phyloP scores from a whole-genome alignment of 106 monocot species.

The Amphibolis antarctica region DNA sequence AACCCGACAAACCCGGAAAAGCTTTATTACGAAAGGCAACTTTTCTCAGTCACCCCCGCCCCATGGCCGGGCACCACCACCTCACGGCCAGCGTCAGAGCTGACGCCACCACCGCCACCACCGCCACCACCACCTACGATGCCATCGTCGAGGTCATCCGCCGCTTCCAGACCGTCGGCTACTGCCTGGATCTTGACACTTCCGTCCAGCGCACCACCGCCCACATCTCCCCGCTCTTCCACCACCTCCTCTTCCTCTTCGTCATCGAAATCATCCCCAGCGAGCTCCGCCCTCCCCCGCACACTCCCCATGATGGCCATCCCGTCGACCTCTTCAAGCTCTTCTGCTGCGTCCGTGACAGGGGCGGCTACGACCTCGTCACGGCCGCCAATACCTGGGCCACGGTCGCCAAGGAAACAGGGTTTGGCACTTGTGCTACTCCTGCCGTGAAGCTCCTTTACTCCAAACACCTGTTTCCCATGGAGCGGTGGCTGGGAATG shows the following conservation, averaged over 20 bases:
- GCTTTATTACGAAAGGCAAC: too few species aligned
- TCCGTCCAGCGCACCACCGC: neutral
- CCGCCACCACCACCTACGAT: conserved; percentile 1
- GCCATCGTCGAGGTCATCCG: conserved; percentile 29
- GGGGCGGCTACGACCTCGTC: conserved; percentile 39
- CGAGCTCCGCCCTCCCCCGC: conserved; percentile 32
- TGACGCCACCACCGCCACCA: conserved; percentile 6
- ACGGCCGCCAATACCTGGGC: conserved; percentile 23
- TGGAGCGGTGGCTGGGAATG: conserved; percentile 34
- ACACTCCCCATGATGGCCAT: conserved; percentile 36
- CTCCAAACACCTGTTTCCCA: conserved; percentile 34
- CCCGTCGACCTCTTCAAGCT: conserved; percentile 37
- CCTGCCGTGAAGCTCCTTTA: conserved; percentile 47
- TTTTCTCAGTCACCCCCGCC: too few species aligned
- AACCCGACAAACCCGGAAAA: too few species aligned
- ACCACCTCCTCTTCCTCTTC: conserved; percentile 39
- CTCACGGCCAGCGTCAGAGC: neutral
- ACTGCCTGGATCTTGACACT: conserved; percentile 32
- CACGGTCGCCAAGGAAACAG: conserved; percentile 26
- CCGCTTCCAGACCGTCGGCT: conserved; percentile 45
- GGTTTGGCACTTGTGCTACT: conserved; percentile 19
- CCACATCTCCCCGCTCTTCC: conserved; percentile 22
- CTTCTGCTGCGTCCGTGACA: conserved; percentile 20
- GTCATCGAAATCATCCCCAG: conserved; percentile 20
- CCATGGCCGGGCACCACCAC: too few species aligned